Percentiles rank a stretch among this genome's conserved stretches.
These are phyloP conservation scores for Jacaranda copaia DNA, from an alignment of 257 asterid genomes.

Conservation along the genomic window DNA sequence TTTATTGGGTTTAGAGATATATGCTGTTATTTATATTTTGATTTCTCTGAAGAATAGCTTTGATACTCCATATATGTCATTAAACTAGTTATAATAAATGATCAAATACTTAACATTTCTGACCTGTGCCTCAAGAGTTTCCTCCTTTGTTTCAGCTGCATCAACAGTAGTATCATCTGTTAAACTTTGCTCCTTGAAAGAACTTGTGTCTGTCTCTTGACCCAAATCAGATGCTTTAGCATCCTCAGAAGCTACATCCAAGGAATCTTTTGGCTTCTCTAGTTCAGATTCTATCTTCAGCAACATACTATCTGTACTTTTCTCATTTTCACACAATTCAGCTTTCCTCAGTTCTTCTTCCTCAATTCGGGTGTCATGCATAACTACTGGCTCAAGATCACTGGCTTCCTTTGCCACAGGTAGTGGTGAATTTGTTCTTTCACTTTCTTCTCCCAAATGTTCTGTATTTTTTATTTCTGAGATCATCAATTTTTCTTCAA, in stretches of 20 bases:
- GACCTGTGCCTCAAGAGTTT: conserved; percentile 38
- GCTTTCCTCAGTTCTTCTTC: conserved; percentile 27
- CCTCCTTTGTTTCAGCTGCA: conserved; percentile 38
- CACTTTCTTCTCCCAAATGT: conserved; percentile 25
- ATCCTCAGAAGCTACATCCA: conserved; percentile 28
- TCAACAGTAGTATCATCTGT: conserved; percentile 30
- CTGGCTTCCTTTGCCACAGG: conserved; percentile 30
- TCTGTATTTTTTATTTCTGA: conserved; percentile 26
- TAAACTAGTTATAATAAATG: not conserved
- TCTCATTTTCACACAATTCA: conserved; percentile 29
- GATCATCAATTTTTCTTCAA: conserved; percentile 24
- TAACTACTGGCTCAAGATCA: conserved; percentile 10
- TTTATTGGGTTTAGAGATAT: conserved; percentile 8
- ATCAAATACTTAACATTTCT: conserved; percentile 1
- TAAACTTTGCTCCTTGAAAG: conserved; percentile 29
- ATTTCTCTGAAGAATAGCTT: not conserved
- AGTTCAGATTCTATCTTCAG: conserved; percentile 28
- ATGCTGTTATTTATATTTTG: not conserved
- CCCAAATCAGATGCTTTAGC: conserved; percentile 29
- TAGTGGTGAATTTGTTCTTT: conserved; percentile 18
- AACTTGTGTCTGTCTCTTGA: conserved; percentile 33
- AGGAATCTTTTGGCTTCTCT: conserved; percentile 36
- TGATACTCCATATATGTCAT: not conserved
- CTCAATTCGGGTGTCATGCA: conserved; percentile 23
- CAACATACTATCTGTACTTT: not conserved